These are phyloP conservation scores for Nakaseomyces delphensis DNA, from an alignment of 1,139 yeast genomes.

Conservation along the genomic window DNA sequence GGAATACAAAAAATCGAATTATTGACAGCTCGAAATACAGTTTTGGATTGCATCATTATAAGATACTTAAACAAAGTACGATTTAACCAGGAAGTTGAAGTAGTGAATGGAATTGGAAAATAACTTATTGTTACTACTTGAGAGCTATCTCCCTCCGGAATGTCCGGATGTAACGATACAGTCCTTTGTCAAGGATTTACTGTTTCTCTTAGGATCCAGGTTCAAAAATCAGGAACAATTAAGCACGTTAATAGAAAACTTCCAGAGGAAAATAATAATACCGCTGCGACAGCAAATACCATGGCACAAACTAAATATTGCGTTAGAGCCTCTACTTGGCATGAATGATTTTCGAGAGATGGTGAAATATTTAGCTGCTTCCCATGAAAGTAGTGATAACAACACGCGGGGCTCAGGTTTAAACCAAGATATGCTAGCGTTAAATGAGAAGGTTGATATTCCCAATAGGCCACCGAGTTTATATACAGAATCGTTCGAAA, in stretches of 20 bases:
- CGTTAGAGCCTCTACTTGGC: constrained; percentile 15
- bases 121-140: constrained; percentile 13
- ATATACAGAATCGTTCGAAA: constrained; percentile 34
- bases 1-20: no score
- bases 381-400: neutral
- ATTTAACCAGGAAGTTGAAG: no score
- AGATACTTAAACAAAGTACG: no score
- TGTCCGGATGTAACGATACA: constrained; percentile 12
- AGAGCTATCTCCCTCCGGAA: constrained; percentile 14
- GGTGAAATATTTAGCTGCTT: constrained; percentile 15
- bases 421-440: constrained; percentile 15
- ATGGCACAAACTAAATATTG: constrained; percentile 19
- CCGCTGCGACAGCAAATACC: constrained; percentile 11
- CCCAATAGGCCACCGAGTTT: constrained; percentile 20
- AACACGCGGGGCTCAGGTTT: constrained; percentile 5
- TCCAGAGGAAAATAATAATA: constrained; percentile 15
- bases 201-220: constrained; percentile 12
- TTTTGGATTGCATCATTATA: no score
- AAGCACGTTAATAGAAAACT: constrained; percentile 11
- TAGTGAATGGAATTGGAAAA: constrained; percentile 15
- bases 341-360: constrained; percentile 17
- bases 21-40: no score
- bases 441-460: constrained; percentile 15
- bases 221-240: constrained; percentile 11
- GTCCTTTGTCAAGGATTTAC: constrained; percentile 13